A percentile compares a stretch with the other conserved stretches of the same genome.
These are phyloP conservation scores for Xylaria sp. DNA, from an alignment of 2,329 filamentous ascomycete genomes.

Conservation along the genomic window DNA sequence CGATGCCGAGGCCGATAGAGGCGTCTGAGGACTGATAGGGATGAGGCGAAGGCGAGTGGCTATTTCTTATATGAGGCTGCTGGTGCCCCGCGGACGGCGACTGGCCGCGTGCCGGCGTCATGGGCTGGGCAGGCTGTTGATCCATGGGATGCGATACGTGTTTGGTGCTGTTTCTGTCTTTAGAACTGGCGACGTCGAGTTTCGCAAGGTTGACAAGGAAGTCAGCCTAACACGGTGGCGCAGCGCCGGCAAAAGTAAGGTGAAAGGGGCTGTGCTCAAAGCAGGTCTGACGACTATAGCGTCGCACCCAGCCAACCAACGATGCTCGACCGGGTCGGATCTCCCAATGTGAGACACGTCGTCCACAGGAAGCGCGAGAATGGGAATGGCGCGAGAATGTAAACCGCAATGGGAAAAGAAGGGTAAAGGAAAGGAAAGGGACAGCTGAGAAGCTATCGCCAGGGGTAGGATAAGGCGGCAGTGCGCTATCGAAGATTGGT, in stretches of 20 bases:
- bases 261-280: slow-evolving; percentile 41
- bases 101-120: slow-evolving; percentile 55
- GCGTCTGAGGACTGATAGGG: slow-evolving; percentile 58
- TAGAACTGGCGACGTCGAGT: slow-evolving; percentile 37
- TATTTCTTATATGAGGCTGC: slow-evolving; percentile 71
- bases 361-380: slow-evolving; percentile 6
- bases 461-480: not conserved
- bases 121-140: slow-evolving; percentile 48
- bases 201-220: slow-evolving; percentile 40
- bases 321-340: slow-evolving; percentile 16
- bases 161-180: slow-evolving; percentile 42
- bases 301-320: slow-evolving; percentile 26
- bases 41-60: slow-evolving; percentile 67
- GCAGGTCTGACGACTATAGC: slow-evolving; percentile 36
- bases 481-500: not conserved
- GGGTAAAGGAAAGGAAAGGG: not conserved
- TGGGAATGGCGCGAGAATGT: not conserved
- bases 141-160: slow-evolving; percentile 49
- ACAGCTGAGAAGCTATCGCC: slow-evolving; percentile 10
- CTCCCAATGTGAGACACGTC: slow-evolving; percentile 27
- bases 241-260: slow-evolving; percentile 31
- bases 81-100: slow-evolving; percentile 66
- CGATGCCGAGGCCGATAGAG: slow-evolving; percentile 63
- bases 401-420: not conserved
- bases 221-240: slow-evolving; percentile 42